phyloP scores from a whole-genome alignment of 1,139 yeast species.

The Blastobotrys petasosporus region DNA sequence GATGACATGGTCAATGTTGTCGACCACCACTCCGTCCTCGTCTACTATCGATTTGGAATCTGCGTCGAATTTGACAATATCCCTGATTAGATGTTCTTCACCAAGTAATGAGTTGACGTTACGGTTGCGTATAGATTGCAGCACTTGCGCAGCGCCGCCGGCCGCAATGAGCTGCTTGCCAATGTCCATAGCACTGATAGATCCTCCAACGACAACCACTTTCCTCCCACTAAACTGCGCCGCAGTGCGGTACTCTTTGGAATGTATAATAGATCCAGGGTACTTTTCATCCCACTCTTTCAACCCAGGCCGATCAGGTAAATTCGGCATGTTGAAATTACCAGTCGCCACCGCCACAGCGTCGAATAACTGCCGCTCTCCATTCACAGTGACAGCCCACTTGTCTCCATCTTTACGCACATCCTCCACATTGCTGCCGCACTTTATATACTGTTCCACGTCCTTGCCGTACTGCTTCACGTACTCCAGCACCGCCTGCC shows the following conservation, averaged over 20 bases:
- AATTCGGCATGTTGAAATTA: constrained; percentile 49
- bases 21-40: constrained; percentile 19
- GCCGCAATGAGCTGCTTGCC: constrained; percentile 45
- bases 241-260: constrained; percentile 51
- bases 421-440: constrained; percentile 37
- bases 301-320: constrained; percentile 52
- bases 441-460: constrained; percentile 34
- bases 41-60: constrained; percentile 12
- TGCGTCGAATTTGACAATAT: constrained; percentile 13
- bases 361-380: constrained; percentile 37
- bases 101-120: constrained; percentile 46
- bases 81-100: constrained; percentile 13
- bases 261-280: constrained; percentile 50
- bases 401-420: constrained; percentile 30
- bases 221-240: constrained; percentile 37
- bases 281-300: constrained; percentile 41
- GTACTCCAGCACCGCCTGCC: constrained; percentile 45
- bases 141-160: constrained; percentile 37
- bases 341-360: constrained; percentile 56
- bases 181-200: constrained; percentile 58
- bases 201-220: constrained; percentile 55
- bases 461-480: constrained; percentile 42
- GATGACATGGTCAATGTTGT: constrained; percentile 44
- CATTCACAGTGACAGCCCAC: constrained; percentile 38
- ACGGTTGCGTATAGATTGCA: constrained; percentile 42